Base-by-base conservation (phyloP, 2,329 filamentous ascomycete genomes). In the Penicillium concentricum region DNA sequence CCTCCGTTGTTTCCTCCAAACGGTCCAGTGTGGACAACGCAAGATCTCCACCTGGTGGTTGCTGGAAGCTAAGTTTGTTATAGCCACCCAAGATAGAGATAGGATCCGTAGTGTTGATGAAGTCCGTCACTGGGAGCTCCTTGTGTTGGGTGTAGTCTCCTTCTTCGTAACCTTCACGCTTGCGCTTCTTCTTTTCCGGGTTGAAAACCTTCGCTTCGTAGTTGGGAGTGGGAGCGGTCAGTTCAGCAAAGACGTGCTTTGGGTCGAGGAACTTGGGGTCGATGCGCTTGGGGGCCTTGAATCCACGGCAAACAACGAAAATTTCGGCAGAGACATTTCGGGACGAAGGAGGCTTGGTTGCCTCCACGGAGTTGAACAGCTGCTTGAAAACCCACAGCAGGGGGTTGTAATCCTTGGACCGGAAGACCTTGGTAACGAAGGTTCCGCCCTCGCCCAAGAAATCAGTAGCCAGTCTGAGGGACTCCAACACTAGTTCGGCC, bases 191-290 rank as follows among this genome's bases (percentile, higher is more conserved):
- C 71, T 91, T 82, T 72, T 99, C 94, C 0, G 94, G 94, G 64
- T 99, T 97, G 81, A 93, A 99, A 2, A 99, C 94, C 74, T 96
- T 96, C 38, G 94, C 94, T 74, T 99, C 94, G 66, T 97, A 95
- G 75, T 97, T 99, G 1, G 92, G 91, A 0, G 88, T 89, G 2
- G 90, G 86, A 56, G 89, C 90, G 32, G 88, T 81, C n/a, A 97
- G 79, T 74, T 99, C 94, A 32, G 92, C 92, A 69, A 99, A 99
- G 30, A 97, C 94, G 56, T 89, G 86, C 63, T 86, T 86, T 6
- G 94, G 86, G 69, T 99, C 94, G 51, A 99, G 81, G 72, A 99
- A 95, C 64, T 90, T 90, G 10, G 93, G 92, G 69, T 99, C 94
- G 57, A 99, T 85, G 61, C 87, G 84, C 78, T 97, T 97, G 4